Base-by-base conservation (phyloP, 2,329 filamentous ascomycete genomes). In the Xylaria sp. region DNA sequence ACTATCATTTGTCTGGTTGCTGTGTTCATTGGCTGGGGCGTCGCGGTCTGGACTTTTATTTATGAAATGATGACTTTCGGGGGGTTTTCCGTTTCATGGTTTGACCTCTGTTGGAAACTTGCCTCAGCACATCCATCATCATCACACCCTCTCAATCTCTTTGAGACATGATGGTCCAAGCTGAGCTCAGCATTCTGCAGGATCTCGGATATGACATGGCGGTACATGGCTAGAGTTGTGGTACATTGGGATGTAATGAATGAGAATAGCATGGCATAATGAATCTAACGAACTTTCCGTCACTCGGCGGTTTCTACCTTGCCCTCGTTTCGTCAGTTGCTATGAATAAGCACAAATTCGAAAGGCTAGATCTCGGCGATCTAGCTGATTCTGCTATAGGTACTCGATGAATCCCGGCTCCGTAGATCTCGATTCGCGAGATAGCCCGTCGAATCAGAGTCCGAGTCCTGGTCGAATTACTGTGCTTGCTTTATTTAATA, bases 251-350 rank as follows among this genome's bases (percentile, higher is more conserved):
- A 72, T 57, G 39, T 68, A 67, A 75, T 75, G 68, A 67, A 75
- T 70, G 74, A 75, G 71, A 59, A 75, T 69, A 72, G 64, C 64
- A 75, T 71, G 74, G 69, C 70, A 73, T 73, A 73, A 76, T 75
- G 75, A 77, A 77, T 75, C 74, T 62, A 75, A 76, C 68, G 72
- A 74, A 49, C 20, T 69, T 67, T 66, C 55, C 55, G 65, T 60
- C 25, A 62, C 23, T 59, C 15, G 31, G 63, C 64, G 18, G 23
- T 36, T 55, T 51, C 31, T 46, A 23, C 25, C n/a, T 33, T 51
- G 20, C 43, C 33, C 33, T 43, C 8, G 15, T 57, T 54, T 58
- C 41, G 54, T 54, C 23, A 49, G 46, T 55, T 31, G 2, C 31
- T 36, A 20, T 56, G 64, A 23, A 41, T 54, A 46, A 36, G 9